Percentiles rank a stretch among this genome's conserved stretches.
phyloP scores from a whole-genome alignment of 768 basidiomycete genomes.

The Myochromella boudieri region DNA sequence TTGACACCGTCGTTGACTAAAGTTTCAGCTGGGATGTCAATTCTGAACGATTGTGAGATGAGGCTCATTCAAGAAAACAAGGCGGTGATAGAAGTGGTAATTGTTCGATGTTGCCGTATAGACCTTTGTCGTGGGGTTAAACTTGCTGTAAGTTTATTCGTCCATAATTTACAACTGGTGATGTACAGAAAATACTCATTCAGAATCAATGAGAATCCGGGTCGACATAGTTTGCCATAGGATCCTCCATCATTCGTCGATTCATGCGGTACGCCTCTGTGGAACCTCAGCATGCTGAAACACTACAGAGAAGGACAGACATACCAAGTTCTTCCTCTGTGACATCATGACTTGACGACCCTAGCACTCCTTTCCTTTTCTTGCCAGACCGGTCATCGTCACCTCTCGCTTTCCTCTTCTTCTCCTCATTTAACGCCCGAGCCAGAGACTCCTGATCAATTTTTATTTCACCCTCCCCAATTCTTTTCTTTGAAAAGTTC shows the following conservation, averaged over 20 bases:
- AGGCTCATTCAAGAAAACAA: too few species aligned
- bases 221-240: conserved; percentile 92
- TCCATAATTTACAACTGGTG: too few species aligned
- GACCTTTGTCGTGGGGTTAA: too few species aligned
- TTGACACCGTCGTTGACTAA: conserved; percentile 42
- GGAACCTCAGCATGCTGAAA: conserved; percentile 18
- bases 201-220: conserved; percentile 30
- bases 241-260: conserved; percentile 75
- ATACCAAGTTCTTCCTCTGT: conserved; percentile 85
- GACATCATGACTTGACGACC: conserved; percentile 68
- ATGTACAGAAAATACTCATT: too few species aligned
- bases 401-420: conserved; percentile 70
- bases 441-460: conserved; percentile 71
- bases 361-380: conserved; percentile 52
- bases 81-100: too few species aligned
- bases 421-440: conserved; percentile 74
- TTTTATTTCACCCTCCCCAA: conserved; percentile 81
- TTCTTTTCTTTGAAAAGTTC: conserved; percentile 74
- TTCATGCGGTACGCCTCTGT: conserved; percentile 92
- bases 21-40: conserved; percentile 36
- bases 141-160: too few species aligned
- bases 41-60: conserved; percentile 32
- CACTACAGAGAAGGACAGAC: conserved; percentile 25
- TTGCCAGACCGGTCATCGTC: conserved; percentile 59
- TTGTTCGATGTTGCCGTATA: too few species aligned